These are phyloP conservation scores for Capsicum baccatum DNA, from an alignment of 257 asterid species.

Conservation along the genomic window DNA sequence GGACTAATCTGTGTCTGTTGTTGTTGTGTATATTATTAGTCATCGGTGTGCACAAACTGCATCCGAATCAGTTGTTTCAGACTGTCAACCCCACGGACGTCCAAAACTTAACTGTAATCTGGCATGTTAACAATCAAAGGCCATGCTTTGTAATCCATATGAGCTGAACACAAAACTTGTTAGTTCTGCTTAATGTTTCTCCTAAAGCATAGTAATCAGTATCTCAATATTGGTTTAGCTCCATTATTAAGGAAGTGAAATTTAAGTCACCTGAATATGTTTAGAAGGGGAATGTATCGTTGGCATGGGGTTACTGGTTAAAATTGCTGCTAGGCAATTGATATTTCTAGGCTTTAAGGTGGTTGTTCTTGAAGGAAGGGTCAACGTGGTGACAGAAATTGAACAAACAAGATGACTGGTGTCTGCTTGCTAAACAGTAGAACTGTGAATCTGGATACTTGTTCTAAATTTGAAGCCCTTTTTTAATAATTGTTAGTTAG, in stretches of 20 bases:
- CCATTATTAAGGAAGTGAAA: conserved; percentile 65
- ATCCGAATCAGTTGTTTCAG: background rate
- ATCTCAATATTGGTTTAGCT: conserved; percentile 74
- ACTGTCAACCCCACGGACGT: background rate
- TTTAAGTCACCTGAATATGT: conserved; percentile 43
- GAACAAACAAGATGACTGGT: conserved; percentile 75
- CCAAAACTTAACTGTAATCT: background rate
- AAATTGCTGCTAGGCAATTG: conserved; percentile 81
- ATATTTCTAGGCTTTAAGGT: conserved; percentile 81
- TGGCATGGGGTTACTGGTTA: conserved; percentile 76
- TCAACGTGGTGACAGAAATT: conserved; percentile 81
- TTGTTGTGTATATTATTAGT: too few species aligned
- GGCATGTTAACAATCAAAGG: conserved; percentile 39
- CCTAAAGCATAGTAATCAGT: conserved; percentile 67
- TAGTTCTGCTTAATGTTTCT: conserved; percentile 68
- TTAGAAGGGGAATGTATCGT: conserved; percentile 63
- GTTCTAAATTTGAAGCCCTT: conserved; percentile 75
- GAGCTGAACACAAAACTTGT: conserved; percentile 81
- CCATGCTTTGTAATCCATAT: conserved; percentile 79
- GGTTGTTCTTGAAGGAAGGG: conserved; percentile 79
- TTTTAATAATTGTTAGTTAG: conserved; percentile 82
- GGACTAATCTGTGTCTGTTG: too few species aligned
- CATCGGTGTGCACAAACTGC: background rate
- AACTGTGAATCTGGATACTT: conserved; percentile 74
- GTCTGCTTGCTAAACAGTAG: conserved; percentile 66